A percentile compares a stretch with the other conserved stretches of the same genome.
phyloP scores from a whole-genome alignment of 1,284 basidiomycete species.

The Hortiboletus rubellus region DNA sequence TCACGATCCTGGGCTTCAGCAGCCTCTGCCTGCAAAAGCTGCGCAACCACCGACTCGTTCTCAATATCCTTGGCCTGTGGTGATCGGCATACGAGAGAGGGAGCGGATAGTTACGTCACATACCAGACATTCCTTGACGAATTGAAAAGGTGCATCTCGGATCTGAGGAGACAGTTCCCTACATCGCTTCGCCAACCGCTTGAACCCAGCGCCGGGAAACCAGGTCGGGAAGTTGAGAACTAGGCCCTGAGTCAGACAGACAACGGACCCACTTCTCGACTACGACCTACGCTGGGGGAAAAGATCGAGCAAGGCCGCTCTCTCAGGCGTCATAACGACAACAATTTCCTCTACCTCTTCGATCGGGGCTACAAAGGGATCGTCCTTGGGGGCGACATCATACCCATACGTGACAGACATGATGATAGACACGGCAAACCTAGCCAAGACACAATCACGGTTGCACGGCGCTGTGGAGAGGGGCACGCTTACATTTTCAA shows the following conservation, averaged over 20 bases:
- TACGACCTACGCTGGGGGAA: slow-evolving; percentile 26
- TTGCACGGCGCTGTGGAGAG: background rate
- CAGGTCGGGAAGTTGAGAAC: slow-evolving; percentile 35
- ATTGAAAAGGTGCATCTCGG: slow-evolving; percentile 33
- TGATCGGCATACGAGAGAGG: background rate
- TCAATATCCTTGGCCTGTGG: slow-evolving; percentile 16
- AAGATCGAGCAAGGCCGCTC: slow-evolving; percentile 15
- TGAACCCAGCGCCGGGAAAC: slow-evolving; percentile 34
- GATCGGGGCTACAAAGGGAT: slow-evolving; percentile 18
- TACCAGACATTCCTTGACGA: slow-evolving; percentile 37
- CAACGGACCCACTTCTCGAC: background rate
- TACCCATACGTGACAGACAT: slow-evolving; percentile 28
- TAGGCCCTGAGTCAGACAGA: slow-evolving; percentile 14
- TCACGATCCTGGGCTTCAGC: background rate
- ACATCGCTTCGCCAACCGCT: slow-evolving; percentile 25
- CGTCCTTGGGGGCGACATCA: slow-evolving; percentile 14
- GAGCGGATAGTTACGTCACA: background rate
- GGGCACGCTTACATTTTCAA: slow-evolving; percentile 17
- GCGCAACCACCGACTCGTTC: slow-evolving; percentile 24
- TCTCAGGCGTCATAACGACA: slow-evolving; percentile 22
- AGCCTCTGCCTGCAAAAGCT: slow-evolving; percentile 10
- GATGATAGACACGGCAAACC: slow-evolving; percentile 24
- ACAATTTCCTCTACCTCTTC: slow-evolving; percentile 14
- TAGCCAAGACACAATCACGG: background rate
- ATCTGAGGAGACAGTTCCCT: slow-evolving; percentile 28